Evolutionary conservation across 164 flowering plant species (phyloP), one percentile per base, ranked within the genome.

Genomic region (Nymphaea thermarum): DNA sequence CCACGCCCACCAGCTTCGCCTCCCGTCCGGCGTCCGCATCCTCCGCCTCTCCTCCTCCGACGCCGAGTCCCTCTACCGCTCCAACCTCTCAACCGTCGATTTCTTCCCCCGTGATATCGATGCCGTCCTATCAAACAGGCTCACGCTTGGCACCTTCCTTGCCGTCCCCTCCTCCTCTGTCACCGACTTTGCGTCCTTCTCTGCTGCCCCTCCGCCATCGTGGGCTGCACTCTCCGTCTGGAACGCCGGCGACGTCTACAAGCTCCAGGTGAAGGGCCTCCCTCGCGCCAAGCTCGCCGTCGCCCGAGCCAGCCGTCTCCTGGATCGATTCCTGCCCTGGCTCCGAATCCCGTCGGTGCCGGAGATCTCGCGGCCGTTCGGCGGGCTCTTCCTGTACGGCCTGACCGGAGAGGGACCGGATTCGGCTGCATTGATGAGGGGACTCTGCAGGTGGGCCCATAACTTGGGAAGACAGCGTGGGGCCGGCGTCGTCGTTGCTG

Each of bases 41-140:
- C 3, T 88, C 74, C 53, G 61, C 6, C 86, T 94, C 78, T 2
- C 59, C 55, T 82, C 87, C 0, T 6, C 70, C 64, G 96, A 92
- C 42, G 96, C 98, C 18, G 98, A 87, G 69, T 2, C 60, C 4
- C 83, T 92, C 71, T 94, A 94, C 83, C 87, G 91, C 15, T 79
- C 77, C 63, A 84, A 83, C 0, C 85, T 87, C 82, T 76, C 94
- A 66, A 86, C 97, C 63, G 84, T 85, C 25, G 99, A 94, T 84
- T 94, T 94, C 77, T 92, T 91, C 80, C 99, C 99, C 0, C 83
- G 96, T 5, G 99, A 94, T 79, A 88, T 94, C 59, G 94, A 88
- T 80, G 62, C 90, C 5, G 83, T 94, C 2, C 77, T 94, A 36
- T 73, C 73, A 70, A 90, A 92, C 79, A 75, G 71, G 15, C 96